These are phyloP conservation scores for Rutstroemia sp. DNA, from an alignment of 2,329 filamentous ascomycete genomes.

Conservation along the genomic window DNA sequence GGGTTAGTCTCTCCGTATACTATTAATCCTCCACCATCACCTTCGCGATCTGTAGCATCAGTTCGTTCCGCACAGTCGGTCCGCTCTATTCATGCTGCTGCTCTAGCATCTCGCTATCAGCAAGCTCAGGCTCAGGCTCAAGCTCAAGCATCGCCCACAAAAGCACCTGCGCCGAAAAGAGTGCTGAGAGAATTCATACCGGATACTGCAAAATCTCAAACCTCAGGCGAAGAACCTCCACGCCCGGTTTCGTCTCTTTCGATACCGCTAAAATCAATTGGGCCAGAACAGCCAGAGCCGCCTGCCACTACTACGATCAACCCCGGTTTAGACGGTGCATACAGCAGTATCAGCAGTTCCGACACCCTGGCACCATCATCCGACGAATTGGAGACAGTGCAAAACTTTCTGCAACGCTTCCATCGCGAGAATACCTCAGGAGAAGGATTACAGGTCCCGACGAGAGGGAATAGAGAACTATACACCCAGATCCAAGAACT, in stretches of 20 bases:
- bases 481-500: constrained; percentile 44
- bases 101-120: background rate
- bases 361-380: background rate
- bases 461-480: too few relatives aligned
- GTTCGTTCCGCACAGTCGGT: constrained; percentile 15
- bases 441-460: too few relatives aligned
- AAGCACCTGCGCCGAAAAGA: constrained; percentile 6
- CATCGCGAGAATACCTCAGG: too few relatives aligned
- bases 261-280: constrained; percentile 1
- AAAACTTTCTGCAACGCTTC: background rate
- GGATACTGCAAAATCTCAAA: background rate
- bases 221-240: background rate
- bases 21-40: constrained; percentile 21
- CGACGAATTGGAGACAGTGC: background rate
- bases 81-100: constrained; percentile 5
- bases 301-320: background rate
- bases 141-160: constrained; percentile 19
- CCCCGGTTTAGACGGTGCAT: constrained; percentile 5
- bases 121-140: background rate
- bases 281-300: background rate
- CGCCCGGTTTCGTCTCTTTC: background rate
- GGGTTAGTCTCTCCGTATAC: constrained; percentile 24
- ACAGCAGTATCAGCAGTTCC: constrained; percentile 2
- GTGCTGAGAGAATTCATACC: constrained; percentile 8
- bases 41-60: constrained; percentile 22